These are phyloP conservation scores for Candida loeiensis DNA, from an alignment of 805 yeast species.

Conservation along the genomic window DNA sequence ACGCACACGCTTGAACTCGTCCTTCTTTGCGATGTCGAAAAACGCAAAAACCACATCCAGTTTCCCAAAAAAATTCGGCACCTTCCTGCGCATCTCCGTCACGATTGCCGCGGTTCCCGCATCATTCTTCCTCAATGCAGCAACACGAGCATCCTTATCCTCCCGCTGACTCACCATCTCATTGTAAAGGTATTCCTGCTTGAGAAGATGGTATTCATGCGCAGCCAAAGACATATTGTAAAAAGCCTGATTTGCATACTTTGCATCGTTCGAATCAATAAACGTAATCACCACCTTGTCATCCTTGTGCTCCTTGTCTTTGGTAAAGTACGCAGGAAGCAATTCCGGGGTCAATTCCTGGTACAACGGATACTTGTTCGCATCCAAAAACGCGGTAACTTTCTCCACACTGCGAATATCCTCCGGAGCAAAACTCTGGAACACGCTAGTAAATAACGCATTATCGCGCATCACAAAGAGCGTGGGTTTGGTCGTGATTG, in stretches of 20 bases:
- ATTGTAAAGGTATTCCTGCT: constrained; percentile 40
- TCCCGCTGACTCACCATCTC: constrained; percentile 24
- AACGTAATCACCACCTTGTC: constrained; percentile 50
- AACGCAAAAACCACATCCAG: constrained; percentile 45
- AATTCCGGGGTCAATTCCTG: constrained; percentile 47
- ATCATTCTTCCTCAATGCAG: constrained; percentile 39
- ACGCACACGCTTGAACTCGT: constrained; percentile 20
- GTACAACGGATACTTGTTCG: constrained; percentile 49
- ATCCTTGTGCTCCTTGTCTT: constrained; percentile 19
- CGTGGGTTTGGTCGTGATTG: constrained; percentile 60
- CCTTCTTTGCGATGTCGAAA: constrained; percentile 45
- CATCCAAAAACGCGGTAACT: constrained; percentile 48
- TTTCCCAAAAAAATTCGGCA: constrained; percentile 46
- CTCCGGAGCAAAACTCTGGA: constrained; percentile 59
- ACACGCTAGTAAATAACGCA: constrained; percentile 48
- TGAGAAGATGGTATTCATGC: constrained; percentile 46
- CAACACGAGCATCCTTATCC: constrained; percentile 43
- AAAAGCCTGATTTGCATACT: constrained; percentile 29
- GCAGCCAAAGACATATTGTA: constrained; percentile 42
- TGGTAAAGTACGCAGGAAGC: constrained; percentile 33
- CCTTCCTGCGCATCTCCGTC: constrained; percentile 45
- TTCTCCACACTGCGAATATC: constrained; percentile 52
- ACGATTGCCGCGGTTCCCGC: constrained; percentile 44
- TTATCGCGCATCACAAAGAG: constrained; percentile 58
- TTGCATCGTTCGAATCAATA: constrained; percentile 38